These are phyloP conservation scores for Rauvolfia tetraphylla DNA, from an alignment of 257 asterid species.

Conservation along the genomic window DNA sequence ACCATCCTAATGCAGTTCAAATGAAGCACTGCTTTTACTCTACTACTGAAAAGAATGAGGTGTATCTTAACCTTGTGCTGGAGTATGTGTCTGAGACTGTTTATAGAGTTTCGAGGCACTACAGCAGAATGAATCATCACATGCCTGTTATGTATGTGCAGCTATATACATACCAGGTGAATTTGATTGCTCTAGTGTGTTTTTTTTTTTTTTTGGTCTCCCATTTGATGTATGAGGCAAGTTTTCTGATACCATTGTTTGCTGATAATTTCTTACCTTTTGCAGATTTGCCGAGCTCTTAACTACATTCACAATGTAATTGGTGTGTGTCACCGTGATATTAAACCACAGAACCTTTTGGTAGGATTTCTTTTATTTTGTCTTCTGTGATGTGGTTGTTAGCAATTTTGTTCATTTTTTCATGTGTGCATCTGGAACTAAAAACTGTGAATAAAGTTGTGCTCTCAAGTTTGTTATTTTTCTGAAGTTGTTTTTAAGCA, in stretches of 20 bases:
- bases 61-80: constrained; percentile 78
- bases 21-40: constrained; percentile 81
- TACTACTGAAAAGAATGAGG: constrained; percentile 76
- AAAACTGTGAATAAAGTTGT: background rate
- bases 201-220: no score
- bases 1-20: constrained; percentile 69
- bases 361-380: constrained; percentile 32
- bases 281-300: constrained; percentile 82
- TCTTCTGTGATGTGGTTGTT: background rate
- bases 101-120: constrained; percentile 74
- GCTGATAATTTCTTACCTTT: constrained; percentile 3
- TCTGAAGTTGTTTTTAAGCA: background rate
- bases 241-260: background rate
- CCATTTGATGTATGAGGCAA: background rate
- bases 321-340: constrained; percentile 91
- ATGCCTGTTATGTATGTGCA: constrained; percentile 73
- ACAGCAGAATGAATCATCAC: constrained; percentile 61
- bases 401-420: background rate
- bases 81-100: constrained; percentile 86
- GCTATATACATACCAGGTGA: constrained; percentile 83
- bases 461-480: background rate
- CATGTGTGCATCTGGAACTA: background rate
- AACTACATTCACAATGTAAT: constrained; percentile 71
- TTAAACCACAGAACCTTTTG: constrained; percentile 92
- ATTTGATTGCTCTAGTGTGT: background rate